phyloP scores from a whole-genome alignment of 768 basidiomycete genomes.

The Pleurotus ostreatus region DNA sequence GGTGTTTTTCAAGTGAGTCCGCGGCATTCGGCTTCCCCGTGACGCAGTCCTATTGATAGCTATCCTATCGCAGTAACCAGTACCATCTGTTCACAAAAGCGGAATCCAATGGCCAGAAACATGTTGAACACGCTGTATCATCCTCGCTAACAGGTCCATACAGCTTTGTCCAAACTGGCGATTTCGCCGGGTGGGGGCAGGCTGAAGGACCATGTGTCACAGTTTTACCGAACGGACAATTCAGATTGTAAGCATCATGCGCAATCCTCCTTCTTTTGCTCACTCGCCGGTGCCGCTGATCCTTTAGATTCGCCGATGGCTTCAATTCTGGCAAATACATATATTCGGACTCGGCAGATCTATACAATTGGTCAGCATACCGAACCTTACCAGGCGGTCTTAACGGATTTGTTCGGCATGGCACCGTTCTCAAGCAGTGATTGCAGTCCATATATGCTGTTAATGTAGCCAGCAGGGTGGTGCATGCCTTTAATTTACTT shows the following conservation, averaged over 20 bases:
- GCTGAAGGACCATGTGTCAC: slow-evolving; percentile 30
- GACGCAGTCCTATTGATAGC: background rate
- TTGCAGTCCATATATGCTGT: background rate
- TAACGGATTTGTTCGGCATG: slow-evolving; percentile 27
- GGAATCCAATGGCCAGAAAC: slow-evolving; percentile 27
- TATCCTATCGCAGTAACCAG: slow-evolving; percentile 18
- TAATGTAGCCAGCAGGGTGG: background rate
- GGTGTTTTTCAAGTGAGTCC: slow-evolving; percentile 25
- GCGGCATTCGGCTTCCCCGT: background rate
- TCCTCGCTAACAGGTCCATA: slow-evolving; percentile 30
- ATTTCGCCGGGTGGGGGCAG: slow-evolving; percentile 32
- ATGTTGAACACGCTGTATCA: slow-evolving; percentile 27
- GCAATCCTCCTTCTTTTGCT: background rate
- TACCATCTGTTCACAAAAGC: slow-evolving; percentile 32
- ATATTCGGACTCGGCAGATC: slow-evolving; percentile 29
- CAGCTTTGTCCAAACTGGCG: slow-evolving; percentile 27
- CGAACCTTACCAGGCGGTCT: slow-evolving; percentile 21
- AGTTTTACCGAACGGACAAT: slow-evolving; percentile 25
- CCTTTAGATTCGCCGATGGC: slow-evolving; percentile 25
- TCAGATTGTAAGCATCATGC: slow-evolving; percentile 22
- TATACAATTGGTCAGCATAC: slow-evolving; percentile 27
- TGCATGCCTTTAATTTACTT: slow-evolving; percentile 4
- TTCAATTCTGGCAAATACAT: slow-evolving; percentile 29
- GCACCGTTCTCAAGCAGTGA: slow-evolving; percentile 28
- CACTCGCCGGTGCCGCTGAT: background rate